Percentiles rank a stretch among this genome's conserved stretches.
phyloP scores from a whole-genome alignment of 345 rosid genomes.

The Noccaea caerulescens region DNA sequence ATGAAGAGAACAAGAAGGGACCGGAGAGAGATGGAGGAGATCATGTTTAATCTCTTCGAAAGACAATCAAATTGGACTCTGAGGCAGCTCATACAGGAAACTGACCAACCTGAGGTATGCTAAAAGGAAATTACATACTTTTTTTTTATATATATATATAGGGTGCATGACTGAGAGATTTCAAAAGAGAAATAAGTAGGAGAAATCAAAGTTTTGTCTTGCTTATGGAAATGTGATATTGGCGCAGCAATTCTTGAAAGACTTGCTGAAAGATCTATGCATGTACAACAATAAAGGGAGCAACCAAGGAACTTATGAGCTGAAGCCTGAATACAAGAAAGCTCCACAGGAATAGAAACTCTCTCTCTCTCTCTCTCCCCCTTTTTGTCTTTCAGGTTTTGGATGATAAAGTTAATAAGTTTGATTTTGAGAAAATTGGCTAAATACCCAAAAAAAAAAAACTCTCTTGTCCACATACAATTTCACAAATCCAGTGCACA shows the following conservation, averaged over 20 bases:
- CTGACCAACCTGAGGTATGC: slow-evolving; percentile 90
- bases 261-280: slow-evolving; percentile 79
- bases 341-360: slow-evolving; percentile 47
- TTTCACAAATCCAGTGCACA: no score
- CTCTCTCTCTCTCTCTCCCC: not conserved
- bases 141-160: not conserved
- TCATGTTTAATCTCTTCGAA: slow-evolving; percentile 92
- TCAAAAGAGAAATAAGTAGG: not conserved
- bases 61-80: slow-evolving; percentile 87
- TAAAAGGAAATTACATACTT: not conserved
- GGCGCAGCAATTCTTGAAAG: slow-evolving; percentile 85
- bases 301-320: slow-evolving; percentile 88
- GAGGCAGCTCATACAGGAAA: slow-evolving; percentile 78
- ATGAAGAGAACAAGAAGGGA: slow-evolving; percentile 87
- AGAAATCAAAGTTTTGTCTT: not conserved
- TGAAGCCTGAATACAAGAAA: slow-evolving; percentile 87
- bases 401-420: slow-evolving; percentile 2
- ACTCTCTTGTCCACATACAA: no score
- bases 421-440: not conserved
- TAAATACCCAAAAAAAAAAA: no score
- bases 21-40: slow-evolving; percentile 83
- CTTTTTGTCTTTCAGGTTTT: slow-evolving; percentile 9
- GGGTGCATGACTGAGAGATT: not conserved
- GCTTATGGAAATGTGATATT: not conserved
- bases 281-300: slow-evolving; percentile 88